Evolutionary conservation across 1,139 yeast species (phyloP), one percentile per base, ranked within the genome.

Genomic region (Saccharomyces hybrid): DNA sequence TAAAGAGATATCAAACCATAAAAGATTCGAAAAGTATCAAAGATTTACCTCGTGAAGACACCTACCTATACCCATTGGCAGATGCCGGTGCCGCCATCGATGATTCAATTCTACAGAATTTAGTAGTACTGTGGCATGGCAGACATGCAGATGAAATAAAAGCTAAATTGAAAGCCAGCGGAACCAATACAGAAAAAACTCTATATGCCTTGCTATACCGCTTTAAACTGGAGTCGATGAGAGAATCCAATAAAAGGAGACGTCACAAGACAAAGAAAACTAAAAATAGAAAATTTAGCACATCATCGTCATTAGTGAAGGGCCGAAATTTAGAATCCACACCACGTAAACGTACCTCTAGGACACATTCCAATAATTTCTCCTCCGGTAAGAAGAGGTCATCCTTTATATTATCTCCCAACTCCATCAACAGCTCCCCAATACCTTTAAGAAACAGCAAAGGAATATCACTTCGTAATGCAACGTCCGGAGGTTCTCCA

Each of bases 111-210:
- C 69, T 86, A 61, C 80, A 83, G 52, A 86, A 86, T 67, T 75
- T 86, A 62, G 80, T 85, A 47, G 86, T 85, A 41, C 75, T 86
- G 60, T 86, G 91, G 89, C 86, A 84, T 66, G 88, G 86, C 53
- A 75, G 86, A 63, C 76, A 83, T 11, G 76, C 79, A 60, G 70
- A 75, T 31, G 84, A 82, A 55, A 84, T 86, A 13, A 70, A 80
- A 31, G 68, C 71, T 41, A 79, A 82, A 61, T 73, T 86, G 51
- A 75, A 81, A 60, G 77, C 73, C 53, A 74, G 75, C 46, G 88
- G 85, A 31, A 77, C 82, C 29, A 83, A 82, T 60, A 80, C 89
- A 3, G 91, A 86, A 68, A 86, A 85, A 71, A 84, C 88, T 47
- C 83, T 86, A 64, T 86, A 86, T 63, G 87, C 87, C 14, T 73